Evolutionary conservation across 169 alveolate species (phyloP).

Genomic region (Fabrea salina): DNA sequence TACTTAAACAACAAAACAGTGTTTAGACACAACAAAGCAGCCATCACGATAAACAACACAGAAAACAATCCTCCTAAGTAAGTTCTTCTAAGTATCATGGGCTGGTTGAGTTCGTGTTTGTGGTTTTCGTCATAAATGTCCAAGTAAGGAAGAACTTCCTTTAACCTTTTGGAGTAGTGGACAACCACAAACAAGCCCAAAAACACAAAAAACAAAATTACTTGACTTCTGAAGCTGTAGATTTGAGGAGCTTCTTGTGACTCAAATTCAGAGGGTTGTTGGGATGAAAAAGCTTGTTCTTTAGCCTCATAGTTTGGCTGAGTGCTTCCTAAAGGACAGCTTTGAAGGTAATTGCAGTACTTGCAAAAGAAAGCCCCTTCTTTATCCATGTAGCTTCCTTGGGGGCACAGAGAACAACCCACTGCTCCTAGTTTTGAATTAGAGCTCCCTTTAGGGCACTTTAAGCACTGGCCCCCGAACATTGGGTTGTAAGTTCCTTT

Average conservation of each 20-base stretch:
- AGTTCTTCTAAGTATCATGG: not conserved
- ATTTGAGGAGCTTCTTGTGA: not conserved
- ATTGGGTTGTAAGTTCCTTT: not conserved
- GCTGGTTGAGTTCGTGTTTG: not conserved
- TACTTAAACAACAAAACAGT: not conserved
- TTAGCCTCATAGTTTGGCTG: not conserved
- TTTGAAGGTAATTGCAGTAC: not conserved
- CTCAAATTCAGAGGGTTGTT: not conserved
- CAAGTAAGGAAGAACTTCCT: not conserved
- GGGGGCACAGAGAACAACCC: not conserved
- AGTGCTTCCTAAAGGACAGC: conserved; percentile 10
- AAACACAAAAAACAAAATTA: not conserved
- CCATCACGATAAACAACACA: not conserved
- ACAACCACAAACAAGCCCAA: not conserved
- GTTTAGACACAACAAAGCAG: not conserved
- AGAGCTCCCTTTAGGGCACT: not conserved
- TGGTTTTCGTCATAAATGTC: conserved; percentile 4
- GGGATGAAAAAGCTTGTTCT: too few species aligned
- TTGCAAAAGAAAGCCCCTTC: not conserved
- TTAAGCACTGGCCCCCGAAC: not conserved
- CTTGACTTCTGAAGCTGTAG: not conserved
- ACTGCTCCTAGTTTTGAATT: not conserved
- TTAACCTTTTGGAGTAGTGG: not conserved
- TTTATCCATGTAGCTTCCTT: not conserved
- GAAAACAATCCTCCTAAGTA: conserved; percentile 1